These are phyloP conservation scores for Ochetophila trinervis DNA, from an alignment of 306 rosid species.

Conservation along the genomic window DNA sequence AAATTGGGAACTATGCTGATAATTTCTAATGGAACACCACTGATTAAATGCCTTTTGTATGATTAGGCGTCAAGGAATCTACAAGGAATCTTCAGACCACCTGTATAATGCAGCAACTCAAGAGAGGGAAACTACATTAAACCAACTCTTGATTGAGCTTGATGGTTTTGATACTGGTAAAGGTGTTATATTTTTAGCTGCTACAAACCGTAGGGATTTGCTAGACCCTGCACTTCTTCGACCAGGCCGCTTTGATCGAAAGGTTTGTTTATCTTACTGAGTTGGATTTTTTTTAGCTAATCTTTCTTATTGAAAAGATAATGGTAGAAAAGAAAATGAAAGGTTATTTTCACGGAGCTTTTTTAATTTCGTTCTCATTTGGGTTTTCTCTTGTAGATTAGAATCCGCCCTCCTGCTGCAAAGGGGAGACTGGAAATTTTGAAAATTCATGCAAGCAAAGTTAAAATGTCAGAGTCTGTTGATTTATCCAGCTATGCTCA, in stretches of 20 bases:
- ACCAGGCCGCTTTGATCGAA: constrained; percentile 98
- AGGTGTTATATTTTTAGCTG: constrained; percentile 96
- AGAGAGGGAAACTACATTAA: constrained; percentile 98
- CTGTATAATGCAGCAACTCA: constrained; percentile 93
- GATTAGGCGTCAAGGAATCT: constrained; percentile 94
- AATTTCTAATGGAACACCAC: constrained; percentile 2
- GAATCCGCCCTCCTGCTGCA: constrained; percentile 76
- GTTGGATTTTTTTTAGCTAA: constrained; percentile 22
- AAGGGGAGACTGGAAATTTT: constrained; percentile 88
- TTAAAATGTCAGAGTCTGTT: constrained; percentile 84
- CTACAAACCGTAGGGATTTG: constrained; percentile 96
- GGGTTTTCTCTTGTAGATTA: constrained; percentile 57
- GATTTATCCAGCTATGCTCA: constrained; percentile 82
- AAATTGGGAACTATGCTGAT: not conserved
- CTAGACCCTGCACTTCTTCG: constrained; percentile 99
- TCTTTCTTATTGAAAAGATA: constrained; percentile 14
- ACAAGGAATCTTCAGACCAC: constrained; percentile 71
- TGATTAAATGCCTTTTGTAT: constrained; percentile 27
- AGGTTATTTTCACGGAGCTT: constrained; percentile 21
- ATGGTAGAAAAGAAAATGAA: constrained; percentile 17
- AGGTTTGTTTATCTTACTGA: constrained; percentile 59
- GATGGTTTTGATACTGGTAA: constrained; percentile 99
- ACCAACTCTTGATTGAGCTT: constrained; percentile 92
- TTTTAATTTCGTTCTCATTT: constrained; percentile 22
- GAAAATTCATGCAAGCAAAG: constrained; percentile 90